Evolutionary conservation across 768 basidiomycete species (phyloP).

Genomic region (Saitozyma sp.): DNA sequence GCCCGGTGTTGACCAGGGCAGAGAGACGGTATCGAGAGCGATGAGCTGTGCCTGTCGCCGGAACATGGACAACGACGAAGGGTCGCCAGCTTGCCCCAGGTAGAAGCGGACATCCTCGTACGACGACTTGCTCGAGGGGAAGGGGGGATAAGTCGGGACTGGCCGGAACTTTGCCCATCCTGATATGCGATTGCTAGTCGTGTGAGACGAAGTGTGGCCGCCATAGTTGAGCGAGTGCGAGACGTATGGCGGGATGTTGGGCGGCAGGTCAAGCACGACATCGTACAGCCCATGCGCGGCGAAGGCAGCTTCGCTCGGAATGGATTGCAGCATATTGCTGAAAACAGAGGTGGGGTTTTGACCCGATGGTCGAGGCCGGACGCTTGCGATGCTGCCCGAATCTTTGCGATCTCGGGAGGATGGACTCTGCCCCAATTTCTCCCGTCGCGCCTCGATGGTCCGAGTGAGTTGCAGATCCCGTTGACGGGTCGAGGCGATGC

Average conservation of each 20-base stretch:
- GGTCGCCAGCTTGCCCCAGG: background rate
- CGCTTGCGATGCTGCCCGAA: too few species aligned
- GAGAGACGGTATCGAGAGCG: slow-evolving; percentile 11
- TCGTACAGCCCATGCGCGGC: background rate
- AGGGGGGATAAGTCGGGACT: background rate
- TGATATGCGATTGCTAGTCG: background rate
- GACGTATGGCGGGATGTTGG: background rate
- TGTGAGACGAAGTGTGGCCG: background rate
- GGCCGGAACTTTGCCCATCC: slow-evolving; percentile 1
- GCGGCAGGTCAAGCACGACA: slow-evolving; percentile 1
- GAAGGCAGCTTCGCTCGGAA: too few species aligned
- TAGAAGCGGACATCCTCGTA: background rate
- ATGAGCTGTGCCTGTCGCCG: slow-evolving; percentile 20
- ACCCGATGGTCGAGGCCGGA: too few species aligned
- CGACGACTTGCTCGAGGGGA: background rate
- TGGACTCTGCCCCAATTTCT: too few species aligned
- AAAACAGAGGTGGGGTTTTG: too few species aligned
- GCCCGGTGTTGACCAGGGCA: background rate
- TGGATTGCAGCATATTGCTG: too few species aligned
- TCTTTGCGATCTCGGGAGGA: too few species aligned
- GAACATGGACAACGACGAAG: slow-evolving; percentile 2
- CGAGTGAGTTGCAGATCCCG: too few species aligned
- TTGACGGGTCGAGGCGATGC: too few species aligned
- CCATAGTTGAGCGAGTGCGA: background rate
- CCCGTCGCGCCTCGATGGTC: too few species aligned